Evolutionary conservation across 306 rosid species (phyloP).

Genomic region (Inga leiocalycina): DNA sequence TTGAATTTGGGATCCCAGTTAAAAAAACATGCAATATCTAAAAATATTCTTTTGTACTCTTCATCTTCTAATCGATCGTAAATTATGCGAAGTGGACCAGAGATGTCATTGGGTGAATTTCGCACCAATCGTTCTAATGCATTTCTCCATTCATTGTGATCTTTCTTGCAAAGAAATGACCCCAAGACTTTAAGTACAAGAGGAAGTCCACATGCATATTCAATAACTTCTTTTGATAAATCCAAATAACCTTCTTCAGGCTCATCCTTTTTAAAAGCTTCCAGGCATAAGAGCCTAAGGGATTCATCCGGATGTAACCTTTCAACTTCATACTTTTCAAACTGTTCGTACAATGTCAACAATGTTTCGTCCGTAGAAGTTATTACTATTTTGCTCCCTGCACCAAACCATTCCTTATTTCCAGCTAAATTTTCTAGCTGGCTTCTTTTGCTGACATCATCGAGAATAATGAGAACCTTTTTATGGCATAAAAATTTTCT

Average conservation of each 20-base stretch:
- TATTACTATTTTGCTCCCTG: not conserved
- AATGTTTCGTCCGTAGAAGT: not conserved
- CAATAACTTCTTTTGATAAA: not conserved
- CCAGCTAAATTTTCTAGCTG: not conserved
- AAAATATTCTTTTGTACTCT: not conserved
- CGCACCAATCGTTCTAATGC: not conserved
- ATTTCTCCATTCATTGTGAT: not conserved
- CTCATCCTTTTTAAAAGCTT: not conserved
- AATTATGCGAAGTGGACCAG: not conserved
- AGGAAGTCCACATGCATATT: not conserved
- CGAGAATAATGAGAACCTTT: not conserved
- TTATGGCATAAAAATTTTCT: not conserved
- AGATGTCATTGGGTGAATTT: not conserved
- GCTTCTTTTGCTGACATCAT: not conserved
- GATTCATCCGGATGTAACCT: not conserved
- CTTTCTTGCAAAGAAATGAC: not conserved
- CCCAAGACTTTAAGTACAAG: not conserved
- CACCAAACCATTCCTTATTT: not conserved
- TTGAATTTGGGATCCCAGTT: not conserved
- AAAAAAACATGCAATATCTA: conserved; percentile 1
- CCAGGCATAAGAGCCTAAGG: not conserved
- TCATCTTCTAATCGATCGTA: not conserved
- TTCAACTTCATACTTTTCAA: not conserved
- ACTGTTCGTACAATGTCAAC: not conserved
- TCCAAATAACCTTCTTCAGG: not conserved